Percentiles rank a stretch among this genome's conserved stretches.
phyloP scores from a whole-genome alignment of 306 rosid genomes.

The Abrus pulchellus region DNA sequence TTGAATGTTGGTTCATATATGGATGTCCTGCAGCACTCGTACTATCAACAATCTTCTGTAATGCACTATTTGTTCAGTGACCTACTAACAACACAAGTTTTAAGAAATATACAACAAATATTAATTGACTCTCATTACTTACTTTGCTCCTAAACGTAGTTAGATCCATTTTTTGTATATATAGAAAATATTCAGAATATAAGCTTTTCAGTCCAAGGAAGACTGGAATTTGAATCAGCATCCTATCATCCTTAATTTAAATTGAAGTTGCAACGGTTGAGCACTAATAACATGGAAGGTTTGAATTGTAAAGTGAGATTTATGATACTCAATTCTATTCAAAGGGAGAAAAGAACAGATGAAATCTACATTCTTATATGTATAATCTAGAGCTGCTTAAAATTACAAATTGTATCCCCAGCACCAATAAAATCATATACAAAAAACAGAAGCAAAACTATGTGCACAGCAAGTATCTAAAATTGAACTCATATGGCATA shows the following conservation, averaged over 20 bases:
- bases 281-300: background rate
- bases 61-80: background rate
- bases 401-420: conserved; percentile 60
- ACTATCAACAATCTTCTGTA: background rate
- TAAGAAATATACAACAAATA: background rate
- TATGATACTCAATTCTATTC: background rate
- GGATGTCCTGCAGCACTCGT: background rate
- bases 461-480: conserved; percentile 82
- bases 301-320: too few species aligned
- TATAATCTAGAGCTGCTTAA: conserved; percentile 52
- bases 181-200: background rate
- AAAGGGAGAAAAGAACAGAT: conserved; percentile 1
- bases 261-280: background rate
- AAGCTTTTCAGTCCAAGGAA: background rate
- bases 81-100: background rate
- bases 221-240: background rate
- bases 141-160: background rate
- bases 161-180: background rate
- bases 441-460: conserved; percentile 47
- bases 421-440: conserved; percentile 31
- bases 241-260: background rate
- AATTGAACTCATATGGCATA: conserved; percentile 82
- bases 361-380: conserved; percentile 30
- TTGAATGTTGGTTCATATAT: conserved; percentile 23
- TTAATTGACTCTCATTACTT: background rate